A percentile compares a stretch with the other conserved stretches of the same genome.
phyloP scores from a whole-genome alignment of 192 early-diverging fungal species.

The Tieghemiomyces parasiticus region DNA sequence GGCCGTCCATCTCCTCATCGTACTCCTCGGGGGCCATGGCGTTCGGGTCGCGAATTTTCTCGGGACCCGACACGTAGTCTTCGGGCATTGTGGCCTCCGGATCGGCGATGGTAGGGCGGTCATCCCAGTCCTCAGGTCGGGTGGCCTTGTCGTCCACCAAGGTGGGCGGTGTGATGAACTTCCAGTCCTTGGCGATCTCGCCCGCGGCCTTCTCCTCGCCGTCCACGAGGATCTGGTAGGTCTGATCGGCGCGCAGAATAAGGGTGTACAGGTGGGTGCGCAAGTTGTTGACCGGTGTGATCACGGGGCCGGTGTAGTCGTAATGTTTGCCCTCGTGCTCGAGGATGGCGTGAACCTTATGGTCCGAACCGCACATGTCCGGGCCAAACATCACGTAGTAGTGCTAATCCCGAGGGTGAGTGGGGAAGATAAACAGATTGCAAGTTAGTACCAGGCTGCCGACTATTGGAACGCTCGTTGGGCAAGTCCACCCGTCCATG shows the following conservation, averaged over 20 bases:
- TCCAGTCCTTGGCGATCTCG: slow-evolving; percentile 63
- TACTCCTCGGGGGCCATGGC: slow-evolving; percentile 82
- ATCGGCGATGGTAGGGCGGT: slow-evolving; percentile 50
- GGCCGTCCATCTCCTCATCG: slow-evolving; percentile 93
- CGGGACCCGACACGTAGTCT: slow-evolving; percentile 51
- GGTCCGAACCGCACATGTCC: slow-evolving; percentile 83
- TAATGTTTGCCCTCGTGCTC: slow-evolving; percentile 84
- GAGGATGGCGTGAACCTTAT: slow-evolving; percentile 92
- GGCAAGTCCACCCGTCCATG: too few species aligned
- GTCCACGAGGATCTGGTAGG: slow-evolving; percentile 58
- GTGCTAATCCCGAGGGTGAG: slow-evolving; percentile 10
- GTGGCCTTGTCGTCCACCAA: slow-evolving; percentile 64
- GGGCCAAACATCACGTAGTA: slow-evolving; percentile 81
- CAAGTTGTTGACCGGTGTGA: slow-evolving; percentile 59
- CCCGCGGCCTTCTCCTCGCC: slow-evolving; percentile 65
- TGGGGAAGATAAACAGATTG: neutral
- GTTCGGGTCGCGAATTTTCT: slow-evolving; percentile 66
- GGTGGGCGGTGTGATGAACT: slow-evolving; percentile 64
- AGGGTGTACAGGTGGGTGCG: slow-evolving; percentile 84
- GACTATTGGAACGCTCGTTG: too few species aligned
- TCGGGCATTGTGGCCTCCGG: slow-evolving; percentile 56
- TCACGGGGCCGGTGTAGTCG: slow-evolving; percentile 55
- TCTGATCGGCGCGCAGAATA: slow-evolving; percentile 59
- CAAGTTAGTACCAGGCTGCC: too few species aligned
- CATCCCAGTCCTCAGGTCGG: slow-evolving; percentile 90